Base-by-base conservation (phyloP, 2,329 filamentous ascomycete species). In the Cyclaneusma minus region DNA sequence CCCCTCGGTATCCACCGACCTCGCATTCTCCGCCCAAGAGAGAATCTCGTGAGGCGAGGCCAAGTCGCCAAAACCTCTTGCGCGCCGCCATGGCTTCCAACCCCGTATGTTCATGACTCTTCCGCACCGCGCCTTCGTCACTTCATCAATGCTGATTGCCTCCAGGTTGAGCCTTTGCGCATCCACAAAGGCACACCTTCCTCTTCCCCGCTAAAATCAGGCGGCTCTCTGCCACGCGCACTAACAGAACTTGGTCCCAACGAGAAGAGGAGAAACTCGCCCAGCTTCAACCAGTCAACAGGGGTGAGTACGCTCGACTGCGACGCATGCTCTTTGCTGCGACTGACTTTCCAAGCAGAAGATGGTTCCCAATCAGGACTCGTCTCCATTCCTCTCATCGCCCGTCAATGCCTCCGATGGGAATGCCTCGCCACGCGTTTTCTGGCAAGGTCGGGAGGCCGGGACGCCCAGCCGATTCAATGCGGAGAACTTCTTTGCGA, bases 211-310 rank as follows among this genome's bases (percentile, higher is more conserved):
- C 30, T 29, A 34, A 85, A 75, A 51, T 66, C 68, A 60, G 48
- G 58, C 29, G 63, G 58, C 48, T 61, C 65, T 43, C 55, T 65
- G 29, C 68, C 75, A 46, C 73, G 79, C 42, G 80, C 89, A 31
- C 66, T 98, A 37, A 80, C 83, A 35, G 89, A 98, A 58, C 73
- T 98, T 46, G 82, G 79, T 41, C 79, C 80, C 27, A 79, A 79
- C 35, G 82, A 85, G 54, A 76, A 73, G 52, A 71, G 87, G 48
- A 69, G 85, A 43, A 95, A 95, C 58, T 94, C 85, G 26, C 84
- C 85, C 28, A 91, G 79, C 59, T 92, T 77, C 69, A 84, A 78
- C 44, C 78, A 85, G 50, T 57, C 34, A 62, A 54, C 58, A 32
- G 83, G 79, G 67, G 78, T 85, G 62, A 50, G 52, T 36, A 38